These are phyloP conservation scores for Huntiella savannae DNA, from an alignment of 2,329 filamentous ascomycete genomes.

Conservation along the genomic window DNA sequence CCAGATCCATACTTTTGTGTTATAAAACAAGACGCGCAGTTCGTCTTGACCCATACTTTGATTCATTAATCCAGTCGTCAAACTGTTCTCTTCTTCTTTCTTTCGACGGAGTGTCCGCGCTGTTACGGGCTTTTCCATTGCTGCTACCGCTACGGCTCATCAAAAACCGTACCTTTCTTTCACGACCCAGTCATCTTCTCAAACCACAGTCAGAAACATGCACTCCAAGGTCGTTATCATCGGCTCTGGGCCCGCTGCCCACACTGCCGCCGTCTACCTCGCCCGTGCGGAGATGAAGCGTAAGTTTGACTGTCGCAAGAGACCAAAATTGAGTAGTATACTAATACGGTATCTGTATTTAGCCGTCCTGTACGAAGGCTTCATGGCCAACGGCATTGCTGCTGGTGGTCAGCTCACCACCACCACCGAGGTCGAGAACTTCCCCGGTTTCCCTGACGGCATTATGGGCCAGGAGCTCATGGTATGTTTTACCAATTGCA, in stretches of 20 bases:
- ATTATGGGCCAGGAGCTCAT: constrained; percentile 80
- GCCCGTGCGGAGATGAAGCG: constrained; percentile 83
- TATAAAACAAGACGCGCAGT: too few relatives aligned
- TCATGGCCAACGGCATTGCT: constrained; percentile 91
- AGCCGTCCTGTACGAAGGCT: constrained; percentile 90
- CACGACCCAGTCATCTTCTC: neutral
- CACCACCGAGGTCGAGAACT: constrained; percentile 97
- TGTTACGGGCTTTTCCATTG: constrained; percentile 53
- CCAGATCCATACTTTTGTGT: too few relatives aligned
- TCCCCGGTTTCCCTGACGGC: constrained; percentile 76
- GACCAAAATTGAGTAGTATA: neutral
- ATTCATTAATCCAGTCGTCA: constrained; percentile 32
- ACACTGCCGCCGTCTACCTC: constrained; percentile 93
- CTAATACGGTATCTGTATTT: neutral
- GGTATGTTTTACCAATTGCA: constrained; percentile 25
- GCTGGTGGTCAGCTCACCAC: constrained; percentile 94
- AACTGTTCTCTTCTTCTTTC: constrained; percentile 78
- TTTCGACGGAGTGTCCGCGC: constrained; percentile 54
- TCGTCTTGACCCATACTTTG: too few relatives aligned
- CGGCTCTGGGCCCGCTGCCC: constrained; percentile 90
- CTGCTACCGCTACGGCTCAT: constrained; percentile 35
- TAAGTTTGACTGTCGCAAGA: constrained; percentile 20
- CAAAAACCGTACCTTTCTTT: constrained; percentile 3
- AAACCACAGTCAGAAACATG: constrained; percentile 32
- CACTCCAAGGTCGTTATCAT: constrained; percentile 85